Base-by-base conservation (phyloP, 2,329 filamentous ascomycete species). In the Pestalotiopsis sp. region DNA sequence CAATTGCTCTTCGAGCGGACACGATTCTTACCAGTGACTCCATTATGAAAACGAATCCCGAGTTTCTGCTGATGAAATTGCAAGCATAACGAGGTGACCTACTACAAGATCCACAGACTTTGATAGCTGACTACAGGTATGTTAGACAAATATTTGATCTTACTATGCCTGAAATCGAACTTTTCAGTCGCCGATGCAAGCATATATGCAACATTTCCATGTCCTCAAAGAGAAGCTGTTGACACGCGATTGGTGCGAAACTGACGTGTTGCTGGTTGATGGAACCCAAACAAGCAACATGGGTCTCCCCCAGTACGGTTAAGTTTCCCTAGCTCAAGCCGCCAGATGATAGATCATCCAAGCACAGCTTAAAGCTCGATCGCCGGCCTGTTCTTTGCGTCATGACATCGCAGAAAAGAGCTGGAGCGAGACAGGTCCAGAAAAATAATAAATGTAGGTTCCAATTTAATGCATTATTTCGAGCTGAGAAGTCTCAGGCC, bases 371-470 rank as follows among this genome's bases (percentile, higher is more conserved):
- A 7, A 69, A 67, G 68, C 58, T 68, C 70, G 70, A 73, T 72
- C 70, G 65, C 44, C 58, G 61, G 48, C 62, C 68, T 64, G 39
- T 66, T 38, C 73, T 75, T 73, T 75, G 73, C 73, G 69, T 73
- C 35, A 61, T 68, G 71, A 73, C 70, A 75, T 71, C 70, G 22
- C 58, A 68, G 68, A 68, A 60, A 65, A 60, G 17, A 22, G 20
- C 30, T 66, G 20, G 40, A 64, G 17, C 35, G 7, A 52, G 7
- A n/a, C 44, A n/a, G 20, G 5, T 35, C 30, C 13, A 73, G 66
- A 11, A 70, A 81, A 70, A 58, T 59, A 48, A 17, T 10, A 44
- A 39, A 66, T 26, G 26, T 59, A 59, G 55, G 55, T 48, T 24
- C 11, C 14, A n/a, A 20, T 35, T 40, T 26, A 13, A 35, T 48